Evolutionary conservation across 331 rosid genomes (phyloP).

Genomic region (Dryas integrifolia): DNA sequence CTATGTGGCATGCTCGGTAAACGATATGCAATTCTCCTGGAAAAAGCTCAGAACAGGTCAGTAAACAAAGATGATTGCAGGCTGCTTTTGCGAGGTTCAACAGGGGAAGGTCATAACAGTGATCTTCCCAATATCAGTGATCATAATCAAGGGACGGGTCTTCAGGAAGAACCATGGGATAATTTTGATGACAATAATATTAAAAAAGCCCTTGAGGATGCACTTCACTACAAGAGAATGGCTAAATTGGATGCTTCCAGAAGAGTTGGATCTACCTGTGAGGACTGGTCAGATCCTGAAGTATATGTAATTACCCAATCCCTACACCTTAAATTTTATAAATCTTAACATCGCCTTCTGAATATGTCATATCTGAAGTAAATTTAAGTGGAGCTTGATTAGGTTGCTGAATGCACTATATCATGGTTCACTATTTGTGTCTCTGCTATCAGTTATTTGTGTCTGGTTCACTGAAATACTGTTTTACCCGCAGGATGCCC

Average conservation of each 20-base stretch:
- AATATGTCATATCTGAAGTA: neutral
- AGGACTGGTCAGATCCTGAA: constrained; percentile 51
- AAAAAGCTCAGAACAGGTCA: constrained; percentile 42
- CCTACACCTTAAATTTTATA: constrained; percentile 18
- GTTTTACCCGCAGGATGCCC: constrained; percentile 48
- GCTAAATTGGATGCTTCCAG: constrained; percentile 58
- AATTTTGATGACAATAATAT: constrained; percentile 57
- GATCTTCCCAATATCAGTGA: constrained; percentile 26
- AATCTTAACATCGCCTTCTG: constrained; percentile 1
- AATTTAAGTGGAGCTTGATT: neutral
- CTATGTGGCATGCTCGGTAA: constrained; percentile 78
- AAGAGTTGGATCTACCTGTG: constrained; percentile 44
- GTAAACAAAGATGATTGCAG: constrained; percentile 45
- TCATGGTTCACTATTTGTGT: constrained; percentile 3
- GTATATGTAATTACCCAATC: constrained; percentile 40
- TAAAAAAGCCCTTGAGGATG: constrained; percentile 71
- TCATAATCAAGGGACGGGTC: constrained; percentile 31
- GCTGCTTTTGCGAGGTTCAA: constrained; percentile 38
- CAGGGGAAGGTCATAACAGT: constrained; percentile 30
- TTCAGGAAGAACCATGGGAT: constrained; percentile 71
- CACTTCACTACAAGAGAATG: constrained; percentile 63
- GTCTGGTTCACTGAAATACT: constrained; percentile 23
- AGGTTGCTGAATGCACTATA: neutral
- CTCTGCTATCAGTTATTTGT: neutral
- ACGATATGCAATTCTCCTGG: constrained; percentile 60